These are phyloP conservation scores for Iris macrosiphon DNA, from an alignment of 106 monocot species.

Conservation along the genomic window DNA sequence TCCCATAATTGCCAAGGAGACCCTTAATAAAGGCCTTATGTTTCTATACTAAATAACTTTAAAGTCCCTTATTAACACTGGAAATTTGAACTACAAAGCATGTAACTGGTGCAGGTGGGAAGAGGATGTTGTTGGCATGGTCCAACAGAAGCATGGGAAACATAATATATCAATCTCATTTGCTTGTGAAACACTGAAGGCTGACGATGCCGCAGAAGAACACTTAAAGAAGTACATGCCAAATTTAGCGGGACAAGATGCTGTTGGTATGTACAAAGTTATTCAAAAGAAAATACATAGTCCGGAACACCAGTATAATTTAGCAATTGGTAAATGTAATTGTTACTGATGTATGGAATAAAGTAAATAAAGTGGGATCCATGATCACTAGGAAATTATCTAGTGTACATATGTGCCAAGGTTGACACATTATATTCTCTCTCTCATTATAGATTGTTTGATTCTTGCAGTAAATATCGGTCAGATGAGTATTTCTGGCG, in stretches of 20 bases:
- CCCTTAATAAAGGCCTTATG: too few relatives aligned
- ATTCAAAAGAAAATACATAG: background rate
- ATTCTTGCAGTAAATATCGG: slow-evolving; percentile 76
- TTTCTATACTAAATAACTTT: too few relatives aligned
- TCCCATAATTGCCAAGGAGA: too few relatives aligned
- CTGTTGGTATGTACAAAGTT: slow-evolving; percentile 50
- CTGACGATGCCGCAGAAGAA: slow-evolving; percentile 80
- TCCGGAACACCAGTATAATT: background rate
- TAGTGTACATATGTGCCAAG: too few relatives aligned
- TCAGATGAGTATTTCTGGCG: slow-evolving; percentile 67
- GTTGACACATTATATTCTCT: too few relatives aligned
- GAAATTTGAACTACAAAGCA: background rate
- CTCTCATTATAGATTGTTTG: background rate
- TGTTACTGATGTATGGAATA: background rate
- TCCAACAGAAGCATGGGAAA: slow-evolving; percentile 57
- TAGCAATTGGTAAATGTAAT: background rate
- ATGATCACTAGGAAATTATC: too few relatives aligned
- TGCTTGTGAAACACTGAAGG: slow-evolving; percentile 80
- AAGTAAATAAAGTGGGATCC: too few relatives aligned
- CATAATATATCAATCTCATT: slow-evolving; percentile 61
- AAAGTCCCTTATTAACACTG: too few relatives aligned
- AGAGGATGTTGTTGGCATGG: slow-evolving; percentile 61
- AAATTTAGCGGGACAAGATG: slow-evolving; percentile 66
- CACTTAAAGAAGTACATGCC: slow-evolving; percentile 89
- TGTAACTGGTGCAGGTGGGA: slow-evolving; percentile 63